phyloP scores from a whole-genome alignment of 306 rosid genomes.

The Dalbergia oliveri region DNA sequence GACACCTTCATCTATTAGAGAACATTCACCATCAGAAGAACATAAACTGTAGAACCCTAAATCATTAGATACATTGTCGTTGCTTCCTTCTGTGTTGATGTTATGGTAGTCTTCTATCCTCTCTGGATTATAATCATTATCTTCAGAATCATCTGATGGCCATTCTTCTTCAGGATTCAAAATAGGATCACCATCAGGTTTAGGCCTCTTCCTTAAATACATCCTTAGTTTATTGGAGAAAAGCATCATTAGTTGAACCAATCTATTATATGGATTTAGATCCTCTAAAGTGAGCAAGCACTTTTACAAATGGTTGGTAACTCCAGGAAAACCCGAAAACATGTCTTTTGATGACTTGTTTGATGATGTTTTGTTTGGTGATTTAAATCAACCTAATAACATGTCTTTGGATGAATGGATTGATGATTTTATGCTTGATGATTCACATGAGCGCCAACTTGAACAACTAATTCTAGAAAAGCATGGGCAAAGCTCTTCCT shows the following conservation, averaged over 20 bases:
- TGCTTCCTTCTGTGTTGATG: constrained; percentile 54
- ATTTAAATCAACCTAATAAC: no score
- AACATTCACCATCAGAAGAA: constrained; percentile 58
- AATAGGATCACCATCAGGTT: constrained; percentile 64
- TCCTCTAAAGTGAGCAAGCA: background rate
- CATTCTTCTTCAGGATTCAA: constrained; percentile 76
- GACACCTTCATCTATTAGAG: constrained; percentile 46
- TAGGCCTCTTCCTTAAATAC: constrained; percentile 92
- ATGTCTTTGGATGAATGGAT: no score
- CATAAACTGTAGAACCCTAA: constrained; percentile 62
- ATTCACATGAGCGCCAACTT: no score
- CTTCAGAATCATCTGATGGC: constrained; percentile 97
- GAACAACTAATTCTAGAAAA: no score
- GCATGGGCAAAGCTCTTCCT: no score
- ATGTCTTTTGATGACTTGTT: no score
- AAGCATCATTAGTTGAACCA: constrained; percentile 32
- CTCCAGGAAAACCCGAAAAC: no score
- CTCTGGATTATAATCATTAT: constrained; percentile 88
- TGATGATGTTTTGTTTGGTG: no score
- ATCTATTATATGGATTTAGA: background rate
- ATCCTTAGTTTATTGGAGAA: constrained; percentile 59
- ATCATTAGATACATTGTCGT: constrained; percentile 56
- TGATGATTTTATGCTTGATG: no score
- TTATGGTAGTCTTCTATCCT: constrained; percentile 61
- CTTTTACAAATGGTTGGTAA: no score